These are phyloP conservation scores for Rhodosporidiobolus sp. DNA, from an alignment of 768 basidiomycete species.

Conservation along the genomic window DNA sequence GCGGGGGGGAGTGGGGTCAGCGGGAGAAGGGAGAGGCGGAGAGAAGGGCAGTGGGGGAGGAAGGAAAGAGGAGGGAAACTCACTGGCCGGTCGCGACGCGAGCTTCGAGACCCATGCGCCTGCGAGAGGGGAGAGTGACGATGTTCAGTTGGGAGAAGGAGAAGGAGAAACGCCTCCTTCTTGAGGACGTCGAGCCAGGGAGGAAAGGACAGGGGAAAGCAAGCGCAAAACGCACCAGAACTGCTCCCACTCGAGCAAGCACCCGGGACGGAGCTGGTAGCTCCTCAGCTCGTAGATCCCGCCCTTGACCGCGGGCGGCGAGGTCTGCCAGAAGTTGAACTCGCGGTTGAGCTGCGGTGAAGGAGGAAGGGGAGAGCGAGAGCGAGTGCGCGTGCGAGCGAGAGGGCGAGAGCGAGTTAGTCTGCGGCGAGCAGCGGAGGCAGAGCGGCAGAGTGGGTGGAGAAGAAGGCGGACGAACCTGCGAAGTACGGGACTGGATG, in stretches of 20 bases:
- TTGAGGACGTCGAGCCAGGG: background rate
- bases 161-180: background rate
- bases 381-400: too few species aligned
- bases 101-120: conserved; percentile 92
- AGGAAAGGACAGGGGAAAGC: background rate
- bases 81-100: conserved; percentile 76
- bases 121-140: conserved; percentile 45
- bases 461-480: conserved; percentile 50
- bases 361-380: too few species aligned
- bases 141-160: background rate
- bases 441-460: background rate
- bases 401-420: too few species aligned
- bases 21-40: too few species aligned
- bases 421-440: too few species aligned
- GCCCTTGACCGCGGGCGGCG: conserved; percentile 73
- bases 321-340: conserved; percentile 90
- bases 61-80: too few species aligned
- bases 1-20: too few species aligned
- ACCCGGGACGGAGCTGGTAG: conserved; percentile 78
- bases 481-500: conserved; percentile 66
- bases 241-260: conserved; percentile 89
- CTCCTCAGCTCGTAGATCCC: conserved; percentile 90
- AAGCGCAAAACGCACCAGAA: conserved; percentile 62
- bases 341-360: conserved; percentile 59
- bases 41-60: too few species aligned